Evolutionary conservation across 2,329 filamentous ascomycete species (phyloP).

Genomic region (Apiospora pterosperma): DNA sequence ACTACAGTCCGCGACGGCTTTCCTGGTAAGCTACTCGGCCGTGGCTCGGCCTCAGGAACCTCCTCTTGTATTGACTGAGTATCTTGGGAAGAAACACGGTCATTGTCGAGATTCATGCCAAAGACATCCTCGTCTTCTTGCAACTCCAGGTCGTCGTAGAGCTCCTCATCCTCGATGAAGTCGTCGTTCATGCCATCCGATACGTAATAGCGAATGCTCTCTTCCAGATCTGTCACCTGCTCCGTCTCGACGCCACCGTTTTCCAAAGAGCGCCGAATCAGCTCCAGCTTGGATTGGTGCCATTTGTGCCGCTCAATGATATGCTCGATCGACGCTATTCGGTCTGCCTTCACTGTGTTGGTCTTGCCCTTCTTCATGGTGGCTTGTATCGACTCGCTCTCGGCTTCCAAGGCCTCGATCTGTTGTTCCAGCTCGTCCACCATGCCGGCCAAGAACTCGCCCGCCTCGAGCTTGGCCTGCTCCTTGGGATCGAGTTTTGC

Average conservation of each 20-base stretch:
- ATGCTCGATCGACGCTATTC: constrained; percentile 80
- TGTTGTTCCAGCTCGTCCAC: constrained; percentile 92
- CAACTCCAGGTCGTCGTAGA: constrained; percentile 92
- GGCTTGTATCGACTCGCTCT: constrained; percentile 80
- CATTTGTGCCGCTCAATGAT: constrained; percentile 92
- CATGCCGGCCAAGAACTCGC: constrained; percentile 81
- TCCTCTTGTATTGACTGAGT: constrained; percentile 90
- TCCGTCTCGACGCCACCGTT: constrained; percentile 88
- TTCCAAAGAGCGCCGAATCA: constrained; percentile 84
- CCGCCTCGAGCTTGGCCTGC: constrained; percentile 84
- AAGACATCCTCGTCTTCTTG: constrained; percentile 88
- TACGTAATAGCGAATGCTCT: constrained; percentile 93
- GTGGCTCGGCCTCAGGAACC: constrained; percentile 55
- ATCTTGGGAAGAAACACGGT: constrained; percentile 92
- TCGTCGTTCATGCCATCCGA: constrained; percentile 84
- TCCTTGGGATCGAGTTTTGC: constrained; percentile 97
- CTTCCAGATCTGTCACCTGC: constrained; percentile 83
- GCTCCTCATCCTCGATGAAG: constrained; percentile 88
- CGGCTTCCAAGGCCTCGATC: constrained; percentile 88
- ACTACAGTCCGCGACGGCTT: constrained; percentile 53
- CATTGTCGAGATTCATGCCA: constrained; percentile 76
- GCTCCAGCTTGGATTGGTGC: constrained; percentile 89
- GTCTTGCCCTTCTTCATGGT: constrained; percentile 95
- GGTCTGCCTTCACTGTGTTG: constrained; percentile 76
- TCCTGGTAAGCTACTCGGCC: constrained; percentile 35